A percentile compares a stretch with the other conserved stretches of the same genome.
phyloP scores from a whole-genome alignment of 306 rosid species.

The Fragaria vesca region DNA sequence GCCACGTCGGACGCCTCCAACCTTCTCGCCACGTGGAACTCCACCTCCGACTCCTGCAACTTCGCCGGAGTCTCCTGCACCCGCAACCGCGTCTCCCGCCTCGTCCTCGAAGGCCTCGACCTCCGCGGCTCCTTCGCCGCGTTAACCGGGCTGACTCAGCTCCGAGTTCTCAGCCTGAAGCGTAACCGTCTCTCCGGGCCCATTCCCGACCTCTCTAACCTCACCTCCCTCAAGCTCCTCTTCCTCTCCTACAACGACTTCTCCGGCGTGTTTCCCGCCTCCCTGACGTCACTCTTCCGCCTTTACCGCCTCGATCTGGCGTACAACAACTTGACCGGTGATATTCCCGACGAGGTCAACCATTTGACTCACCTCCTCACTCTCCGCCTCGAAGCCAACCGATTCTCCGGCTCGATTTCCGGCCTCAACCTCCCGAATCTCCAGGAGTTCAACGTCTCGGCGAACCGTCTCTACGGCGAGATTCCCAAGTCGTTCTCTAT shows the following conservation, averaged over 20 bases:
- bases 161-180: slow-evolving; percentile 79
- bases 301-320: slow-evolving; percentile 88
- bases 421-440: slow-evolving; percentile 42
- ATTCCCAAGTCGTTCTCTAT: slow-evolving; percentile 56
- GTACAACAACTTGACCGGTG: slow-evolving; percentile 58
- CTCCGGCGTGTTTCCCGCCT: slow-evolving; percentile 57
- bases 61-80: slow-evolving; percentile 67
- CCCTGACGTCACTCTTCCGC: slow-evolving; percentile 44
- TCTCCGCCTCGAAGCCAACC: slow-evolving; percentile 56
- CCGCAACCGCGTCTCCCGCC: slow-evolving; percentile 55
- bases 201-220: slow-evolving; percentile 62
- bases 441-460: slow-evolving; percentile 65
- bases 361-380: slow-evolving; percentile 61
- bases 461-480: slow-evolving; percentile 51
- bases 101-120: slow-evolving; percentile 61
- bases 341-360: slow-evolving; percentile 48
- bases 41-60: slow-evolving; percentile 48
- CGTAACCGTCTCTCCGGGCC: slow-evolving; percentile 57
- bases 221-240: slow-evolving; percentile 57
- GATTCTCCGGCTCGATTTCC: slow-evolving; percentile 52
- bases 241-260: slow-evolving; percentile 61
- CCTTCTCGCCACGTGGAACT: slow-evolving; percentile 65
- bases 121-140: slow-evolving; percentile 54
- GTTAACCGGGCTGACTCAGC: slow-evolving; percentile 51
- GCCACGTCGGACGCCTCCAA: slow-evolving; percentile 43